These are phyloP conservation scores for Pilobolus umbonatus DNA, from an alignment of 192 early-diverging fungal genomes.

Conservation along the genomic window DNA sequence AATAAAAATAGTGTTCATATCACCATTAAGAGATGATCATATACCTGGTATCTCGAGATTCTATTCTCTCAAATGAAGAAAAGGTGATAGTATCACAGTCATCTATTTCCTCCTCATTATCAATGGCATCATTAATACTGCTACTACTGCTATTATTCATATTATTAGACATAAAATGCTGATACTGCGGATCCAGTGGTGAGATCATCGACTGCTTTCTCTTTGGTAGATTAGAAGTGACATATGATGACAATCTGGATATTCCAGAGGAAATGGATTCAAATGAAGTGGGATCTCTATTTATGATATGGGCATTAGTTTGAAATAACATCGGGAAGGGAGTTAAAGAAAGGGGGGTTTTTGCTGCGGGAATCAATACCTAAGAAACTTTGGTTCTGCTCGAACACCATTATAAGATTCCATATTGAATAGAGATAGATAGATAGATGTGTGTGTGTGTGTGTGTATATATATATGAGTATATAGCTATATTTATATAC, in stretches of 20 bases:
- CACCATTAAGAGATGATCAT: too few species aligned
- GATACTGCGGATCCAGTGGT: conserved; percentile 19
- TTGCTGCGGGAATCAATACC: too few species aligned
- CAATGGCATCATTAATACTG: conserved; percentile 16
- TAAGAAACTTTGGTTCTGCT: conserved; percentile 47
- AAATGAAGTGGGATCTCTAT: conserved; percentile 58
- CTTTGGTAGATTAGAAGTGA: conserved; percentile 54
- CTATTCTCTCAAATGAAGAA: conserved; percentile 27
- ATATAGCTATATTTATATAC: too few species aligned
- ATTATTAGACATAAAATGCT: conserved; percentile 28
- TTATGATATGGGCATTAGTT: not conserved
- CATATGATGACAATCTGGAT: conserved; percentile 59
- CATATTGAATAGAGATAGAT: conserved; percentile 1
- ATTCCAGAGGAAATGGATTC: conserved; percentile 57
- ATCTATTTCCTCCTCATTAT: conserved; percentile 11
- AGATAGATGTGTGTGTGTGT: too few species aligned
- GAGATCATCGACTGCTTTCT: conserved; percentile 15
- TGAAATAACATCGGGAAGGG: not conserved
- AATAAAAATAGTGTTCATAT: too few species aligned
- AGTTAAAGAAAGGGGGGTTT: too few species aligned
- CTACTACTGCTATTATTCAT: conserved; percentile 27
- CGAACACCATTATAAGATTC: conserved; percentile 31
- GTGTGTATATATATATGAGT: too few species aligned
- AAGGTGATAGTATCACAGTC: conserved; percentile 22
- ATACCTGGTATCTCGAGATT: not conserved